Percentiles rank a stretch among this genome's conserved stretches.
Evolutionary conservation across 352 stramenopile genomes (phyloP).

Genomic region (Phytophthora pisi): DNA sequence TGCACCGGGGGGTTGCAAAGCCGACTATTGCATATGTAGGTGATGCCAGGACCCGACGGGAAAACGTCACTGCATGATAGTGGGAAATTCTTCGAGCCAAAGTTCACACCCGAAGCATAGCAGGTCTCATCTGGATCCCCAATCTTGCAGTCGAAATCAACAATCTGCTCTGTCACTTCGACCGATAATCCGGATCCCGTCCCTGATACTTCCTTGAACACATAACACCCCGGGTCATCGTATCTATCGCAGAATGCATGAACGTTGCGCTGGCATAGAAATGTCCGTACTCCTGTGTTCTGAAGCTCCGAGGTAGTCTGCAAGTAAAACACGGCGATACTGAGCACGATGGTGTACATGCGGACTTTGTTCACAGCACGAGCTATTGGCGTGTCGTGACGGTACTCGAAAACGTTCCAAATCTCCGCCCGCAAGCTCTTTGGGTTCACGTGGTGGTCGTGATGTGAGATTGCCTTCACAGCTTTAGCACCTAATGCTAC

Average conservation of each 20-base stretch:
- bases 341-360: conserved; percentile 43
- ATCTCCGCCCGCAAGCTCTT: conserved; percentile 38
- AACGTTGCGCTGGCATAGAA: conserved; percentile 50
- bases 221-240: conserved; percentile 44
- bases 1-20: conserved; percentile 45
- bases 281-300: conserved; percentile 41
- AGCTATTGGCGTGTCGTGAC: conserved; percentile 32
- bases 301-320: conserved; percentile 62
- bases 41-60: conserved; percentile 10
- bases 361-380: conserved; percentile 39
- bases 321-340: conserved; percentile 57
- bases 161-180: conserved; percentile 12
- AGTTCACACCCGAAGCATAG: conserved; percentile 41
- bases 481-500: conserved; percentile 21
- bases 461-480: conserved; percentile 22
- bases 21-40: conserved; percentile 48
- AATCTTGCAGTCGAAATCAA: conserved; percentile 42
- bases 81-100: conserved; percentile 35
- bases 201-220: conserved; percentile 19
- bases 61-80: conserved; percentile 35
- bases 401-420: conserved; percentile 59
- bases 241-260: conserved; percentile 43
- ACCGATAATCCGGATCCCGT: conserved; percentile 16
- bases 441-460: conserved; percentile 30
- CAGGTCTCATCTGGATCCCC: conserved; percentile 22